phyloP scores from a whole-genome alignment of 164 flowering plant species.

The Liquidambar formosana region DNA sequence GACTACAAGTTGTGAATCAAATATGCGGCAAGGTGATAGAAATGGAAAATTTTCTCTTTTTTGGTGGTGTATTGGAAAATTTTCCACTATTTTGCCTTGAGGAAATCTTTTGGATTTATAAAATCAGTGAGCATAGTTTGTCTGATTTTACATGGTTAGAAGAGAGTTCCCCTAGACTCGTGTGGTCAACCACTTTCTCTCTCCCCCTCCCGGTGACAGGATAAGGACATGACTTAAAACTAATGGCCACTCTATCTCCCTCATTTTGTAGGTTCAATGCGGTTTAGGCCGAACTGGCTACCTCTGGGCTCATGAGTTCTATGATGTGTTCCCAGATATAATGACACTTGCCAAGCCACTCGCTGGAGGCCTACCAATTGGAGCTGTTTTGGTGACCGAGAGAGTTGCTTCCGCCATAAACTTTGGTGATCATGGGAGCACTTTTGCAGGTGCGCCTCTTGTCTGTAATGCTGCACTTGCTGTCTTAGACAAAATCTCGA shows the following conservation, averaged over 20 bases:
- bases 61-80: no score
- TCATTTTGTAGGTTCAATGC: conserved; percentile 69
- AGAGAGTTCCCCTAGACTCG: no score
- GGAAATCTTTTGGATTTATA: no score
- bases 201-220: no score
- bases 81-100: no score
- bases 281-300: conserved; percentile 82
- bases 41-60: no score
- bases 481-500: conserved; percentile 64
- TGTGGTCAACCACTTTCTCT: no score
- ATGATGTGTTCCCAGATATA: conserved; percentile 74
- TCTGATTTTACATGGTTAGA: no score
- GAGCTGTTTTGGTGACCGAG: conserved; percentile 71
- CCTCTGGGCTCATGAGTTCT: conserved; percentile 87
- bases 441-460: conserved; percentile 80
- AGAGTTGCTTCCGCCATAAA: conserved; percentile 65
- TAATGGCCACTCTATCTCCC: neutral
- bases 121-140: no score
- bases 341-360: conserved; percentile 96
- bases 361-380: conserved; percentile 94
- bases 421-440: conserved; percentile 86
- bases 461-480: conserved; percentile 69
- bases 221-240: no score
- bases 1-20: no score
- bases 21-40: no score